phyloP scores from a whole-genome alignment of 192 early-diverging fungal genomes.

The Mortierella claussenii region DNA sequence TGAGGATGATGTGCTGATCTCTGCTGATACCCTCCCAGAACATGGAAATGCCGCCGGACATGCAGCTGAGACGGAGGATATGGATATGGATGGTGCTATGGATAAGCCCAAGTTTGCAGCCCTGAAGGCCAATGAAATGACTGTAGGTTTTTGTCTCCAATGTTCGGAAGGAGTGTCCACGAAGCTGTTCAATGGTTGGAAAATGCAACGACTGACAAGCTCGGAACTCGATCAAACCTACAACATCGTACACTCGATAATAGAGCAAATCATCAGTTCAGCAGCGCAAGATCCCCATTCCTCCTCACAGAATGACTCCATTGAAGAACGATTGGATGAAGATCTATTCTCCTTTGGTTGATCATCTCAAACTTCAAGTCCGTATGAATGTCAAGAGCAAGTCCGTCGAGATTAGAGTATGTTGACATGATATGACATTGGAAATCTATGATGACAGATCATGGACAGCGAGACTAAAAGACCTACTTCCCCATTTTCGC shows the following conservation, averaged over 20 bases:
- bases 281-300: conserved; percentile 87
- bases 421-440: no score
- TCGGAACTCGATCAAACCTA: no score
- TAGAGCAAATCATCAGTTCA: conserved; percentile 35
- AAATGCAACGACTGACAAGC: no score
- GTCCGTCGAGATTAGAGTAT: conserved; percentile 88
- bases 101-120: conserved; percentile 76
- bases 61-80: conserved; percentile 39
- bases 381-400: conserved; percentile 93
- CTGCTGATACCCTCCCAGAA: conserved; percentile 64
- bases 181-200: no score
- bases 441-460: no score
- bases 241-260: no score
- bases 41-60: conserved; percentile 39
- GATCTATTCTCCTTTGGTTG: conserved; percentile 96
- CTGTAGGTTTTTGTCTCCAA: conserved; percentile 17
- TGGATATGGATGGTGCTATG: conserved; percentile 51
- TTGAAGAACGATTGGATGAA: conserved; percentile 94
- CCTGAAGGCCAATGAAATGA: conserved; percentile 57
- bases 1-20: conserved; percentile 77
- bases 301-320: conserved; percentile 92
- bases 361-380: conserved; percentile 95
- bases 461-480: background rate
- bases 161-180: no score
- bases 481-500: background rate